Conservation (phyloP, 257 asterid species). For the Solanum pinnatisectum region DNA sequence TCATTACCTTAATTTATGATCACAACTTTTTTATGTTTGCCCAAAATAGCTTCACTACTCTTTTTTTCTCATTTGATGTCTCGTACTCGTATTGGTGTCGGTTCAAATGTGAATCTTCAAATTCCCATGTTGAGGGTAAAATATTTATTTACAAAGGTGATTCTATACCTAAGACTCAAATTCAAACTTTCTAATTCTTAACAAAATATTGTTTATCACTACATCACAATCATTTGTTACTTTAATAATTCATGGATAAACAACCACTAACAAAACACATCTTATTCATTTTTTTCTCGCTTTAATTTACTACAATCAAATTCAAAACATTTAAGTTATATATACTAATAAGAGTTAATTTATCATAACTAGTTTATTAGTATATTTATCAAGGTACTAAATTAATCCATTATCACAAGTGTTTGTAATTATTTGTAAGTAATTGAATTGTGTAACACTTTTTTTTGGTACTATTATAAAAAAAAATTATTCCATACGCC, state of each 20-base stretch:
- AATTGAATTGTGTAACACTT: background rate
- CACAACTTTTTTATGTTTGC: constrained; percentile 15
- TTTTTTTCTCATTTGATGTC: background rate
- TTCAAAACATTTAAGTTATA: background rate
- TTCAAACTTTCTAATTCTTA: background rate
- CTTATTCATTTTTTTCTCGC: background rate
- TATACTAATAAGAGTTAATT: background rate
- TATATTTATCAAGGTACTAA: background rate
- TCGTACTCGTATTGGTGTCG: background rate
- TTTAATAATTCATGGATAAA: background rate
- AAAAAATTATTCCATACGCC: background rate
- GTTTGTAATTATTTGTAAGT: background rate
- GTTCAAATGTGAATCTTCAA: background rate
- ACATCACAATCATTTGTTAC: background rate
- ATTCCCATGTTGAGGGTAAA: background rate
- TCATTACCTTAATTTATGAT: constrained; percentile 10
- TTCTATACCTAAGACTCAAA: background rate
- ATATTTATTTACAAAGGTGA: too few species aligned
- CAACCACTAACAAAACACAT: background rate
- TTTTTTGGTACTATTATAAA: background rate
- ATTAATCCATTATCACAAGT: background rate
- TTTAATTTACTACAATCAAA: background rate
- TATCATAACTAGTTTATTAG: background rate
- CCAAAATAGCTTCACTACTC: background rate
- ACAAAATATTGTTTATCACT: background rate